Conservation (phyloP, 2,329 filamentous ascomycete genomes). For the Truncatella angustata region DNA sequence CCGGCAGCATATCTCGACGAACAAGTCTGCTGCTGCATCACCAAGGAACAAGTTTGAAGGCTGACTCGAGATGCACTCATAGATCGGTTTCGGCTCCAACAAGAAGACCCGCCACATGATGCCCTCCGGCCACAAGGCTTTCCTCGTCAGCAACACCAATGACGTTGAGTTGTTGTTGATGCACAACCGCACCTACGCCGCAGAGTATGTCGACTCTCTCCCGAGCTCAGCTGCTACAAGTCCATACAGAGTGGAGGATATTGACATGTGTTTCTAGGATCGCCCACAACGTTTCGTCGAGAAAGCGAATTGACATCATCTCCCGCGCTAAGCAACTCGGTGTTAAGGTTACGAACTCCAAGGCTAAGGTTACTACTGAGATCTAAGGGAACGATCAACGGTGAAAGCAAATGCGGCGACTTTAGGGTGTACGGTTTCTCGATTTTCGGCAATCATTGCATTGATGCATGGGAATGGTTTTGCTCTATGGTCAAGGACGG, state of each 20-base stretch:
- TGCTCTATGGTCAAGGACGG: constrained; percentile 33
- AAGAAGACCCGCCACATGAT: constrained; percentile 99
- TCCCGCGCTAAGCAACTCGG: constrained; percentile 95
- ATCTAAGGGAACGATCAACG: constrained; percentile 48
- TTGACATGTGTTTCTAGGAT: constrained; percentile 66
- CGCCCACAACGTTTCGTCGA: constrained; percentile 93
- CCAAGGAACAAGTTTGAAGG: not conserved
- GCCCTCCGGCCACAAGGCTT: constrained; percentile 99
- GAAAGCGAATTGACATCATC: constrained; percentile 98
- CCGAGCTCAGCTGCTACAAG: not conserved
- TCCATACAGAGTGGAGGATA: constrained; percentile 8
- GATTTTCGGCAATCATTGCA: constrained; percentile 31
- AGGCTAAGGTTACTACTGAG: constrained; percentile 98
- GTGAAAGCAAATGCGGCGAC: constrained; percentile 23
- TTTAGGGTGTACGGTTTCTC: constrained; percentile 31
- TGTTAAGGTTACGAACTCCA: constrained; percentile 99
- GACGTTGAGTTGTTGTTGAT: constrained; percentile 98
- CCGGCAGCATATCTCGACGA: not conserved
- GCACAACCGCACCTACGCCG: constrained; percentile 99
- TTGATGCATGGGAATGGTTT: constrained; percentile 32
- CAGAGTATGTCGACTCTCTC: constrained; percentile 73
- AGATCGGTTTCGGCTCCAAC: constrained; percentile 99
- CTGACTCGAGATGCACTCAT: constrained; percentile 15
- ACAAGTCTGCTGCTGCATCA: not conserved
- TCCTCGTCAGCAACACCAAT: constrained; percentile 95